Percentiles rank a stretch among this genome's conserved stretches.
These are phyloP conservation scores for Nadsonia starkeyi-henricii DNA, from an alignment of 1,139 yeast species.

Conservation along the genomic window DNA sequence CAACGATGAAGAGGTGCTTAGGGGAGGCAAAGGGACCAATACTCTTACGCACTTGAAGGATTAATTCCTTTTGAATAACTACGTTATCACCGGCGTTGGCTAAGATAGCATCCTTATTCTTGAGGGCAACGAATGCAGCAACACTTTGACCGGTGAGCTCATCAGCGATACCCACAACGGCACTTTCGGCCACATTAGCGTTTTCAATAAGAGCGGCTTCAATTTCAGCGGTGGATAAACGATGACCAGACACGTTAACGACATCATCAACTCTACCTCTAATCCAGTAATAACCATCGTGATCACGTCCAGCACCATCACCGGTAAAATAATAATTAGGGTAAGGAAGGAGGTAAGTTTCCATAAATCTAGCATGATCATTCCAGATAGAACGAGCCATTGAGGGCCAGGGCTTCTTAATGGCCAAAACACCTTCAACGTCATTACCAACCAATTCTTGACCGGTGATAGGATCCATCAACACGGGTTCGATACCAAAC, in stretches of 20 bases:
- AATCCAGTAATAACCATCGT: slow-evolving; percentile 96
- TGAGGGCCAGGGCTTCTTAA: slow-evolving; percentile 89
- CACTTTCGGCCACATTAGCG: slow-evolving; percentile 74
- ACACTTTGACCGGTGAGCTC: slow-evolving; percentile 98
- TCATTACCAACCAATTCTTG: slow-evolving; percentile 74
- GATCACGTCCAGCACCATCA: slow-evolving; percentile 97
- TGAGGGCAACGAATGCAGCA: slow-evolving; percentile 81
- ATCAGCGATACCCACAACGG: slow-evolving; percentile 89
- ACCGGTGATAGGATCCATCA: slow-evolving; percentile 88
- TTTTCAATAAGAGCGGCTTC: slow-evolving; percentile 84
- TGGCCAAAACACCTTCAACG: slow-evolving; percentile 91
- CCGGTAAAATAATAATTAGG: slow-evolving; percentile 97
- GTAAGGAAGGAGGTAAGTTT: slow-evolving; percentile 88
- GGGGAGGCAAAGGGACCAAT: slow-evolving; percentile 99
- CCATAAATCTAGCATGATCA: slow-evolving; percentile 80
- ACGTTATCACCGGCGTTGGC: slow-evolving; percentile 35
- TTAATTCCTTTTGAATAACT: slow-evolving; percentile 65
- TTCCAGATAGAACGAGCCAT: slow-evolving; percentile 95
- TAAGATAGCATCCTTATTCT: slow-evolving; percentile 19
- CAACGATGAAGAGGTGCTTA: slow-evolving; percentile 72
- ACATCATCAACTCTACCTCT: slow-evolving; percentile 98
- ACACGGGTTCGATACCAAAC: slow-evolving; percentile 82
- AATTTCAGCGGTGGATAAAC: slow-evolving; percentile 93
- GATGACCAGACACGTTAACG: slow-evolving; percentile 94
- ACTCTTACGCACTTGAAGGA: slow-evolving; percentile 78